Evolutionary conservation across 371 early-diverging fungal genomes (phyloP).

Genomic region (Mucor velutinosus): DNA sequence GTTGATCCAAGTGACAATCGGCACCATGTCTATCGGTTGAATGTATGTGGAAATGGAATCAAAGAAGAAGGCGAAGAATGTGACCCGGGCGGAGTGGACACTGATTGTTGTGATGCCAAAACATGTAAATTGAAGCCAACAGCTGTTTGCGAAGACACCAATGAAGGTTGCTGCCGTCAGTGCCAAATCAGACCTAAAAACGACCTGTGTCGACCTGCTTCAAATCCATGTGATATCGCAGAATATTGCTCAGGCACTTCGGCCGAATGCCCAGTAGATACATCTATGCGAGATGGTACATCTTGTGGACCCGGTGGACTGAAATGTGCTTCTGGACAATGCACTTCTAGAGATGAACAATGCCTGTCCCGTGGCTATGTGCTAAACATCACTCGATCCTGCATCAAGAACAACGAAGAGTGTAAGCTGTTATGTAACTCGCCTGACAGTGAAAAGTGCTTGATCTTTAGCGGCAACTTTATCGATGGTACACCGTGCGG

Average conservation of each 20-base stretch:
- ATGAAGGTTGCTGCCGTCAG: conserved; percentile 80
- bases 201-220: conserved; percentile 73
- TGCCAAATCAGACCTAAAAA: conserved; percentile 71
- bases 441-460: conserved; percentile 59
- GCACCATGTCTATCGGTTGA: conserved; percentile 27
- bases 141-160: conserved; percentile 81
- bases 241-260: conserved; percentile 82
- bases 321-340: conserved; percentile 86
- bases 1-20: conserved; percentile 51
- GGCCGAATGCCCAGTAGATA: conserved; percentile 79
- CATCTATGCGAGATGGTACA: conserved; percentile 65
- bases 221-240: conserved; percentile 79
- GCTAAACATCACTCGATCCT: conserved; percentile 49
- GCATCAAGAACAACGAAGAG: conserved; percentile 48
- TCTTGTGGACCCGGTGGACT: conserved; percentile 57
- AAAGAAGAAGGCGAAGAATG: conserved; percentile 92
- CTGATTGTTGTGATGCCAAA: conserved; percentile 78
- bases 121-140: conserved; percentile 81
- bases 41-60: conserved; percentile 95
- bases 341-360: conserved; percentile 87
- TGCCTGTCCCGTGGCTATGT: conserved; percentile 62
- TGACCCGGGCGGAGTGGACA: conserved; percentile 83
- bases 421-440: conserved; percentile 73
- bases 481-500: conserved; percentile 92
- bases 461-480: conserved; percentile 77